Base-by-base conservation (phyloP, 352 stramenopile genomes). In the Phytopythium litorale region DNA sequence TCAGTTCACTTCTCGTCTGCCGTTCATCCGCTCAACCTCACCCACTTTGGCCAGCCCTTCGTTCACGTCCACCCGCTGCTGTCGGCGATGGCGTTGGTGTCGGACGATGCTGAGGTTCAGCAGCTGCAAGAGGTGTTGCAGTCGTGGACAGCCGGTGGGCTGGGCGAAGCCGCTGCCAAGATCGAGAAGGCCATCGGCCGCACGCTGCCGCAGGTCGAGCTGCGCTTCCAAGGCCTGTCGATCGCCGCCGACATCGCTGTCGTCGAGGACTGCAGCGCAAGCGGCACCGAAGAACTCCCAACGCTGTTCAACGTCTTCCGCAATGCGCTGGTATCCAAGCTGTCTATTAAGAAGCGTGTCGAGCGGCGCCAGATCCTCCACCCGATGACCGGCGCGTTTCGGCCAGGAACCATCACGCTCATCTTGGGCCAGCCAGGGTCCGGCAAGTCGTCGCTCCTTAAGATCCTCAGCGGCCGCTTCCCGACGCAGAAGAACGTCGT, bases 301-400 rank as follows among this genome's bases (percentile, higher is more conserved):
- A 82, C 73, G 19, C 56, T 82, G 25, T 33, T 52, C 21, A 79
- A 78, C 52, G 68, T 46, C 40, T 15, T 46, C 1, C 40, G 40
- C 40, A 18, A 19, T 9, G 40, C 40, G 15, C 40, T 46, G 15
- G 16, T 21, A 1, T n/a, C 40, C 40, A 46, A 46, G 40, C 15
- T 46, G 13, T 46, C 62, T 42, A 21, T 49, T 48, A 80, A 67
- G 55, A 70, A 72, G 51, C 56, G 68, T 45, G 67, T 68, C 56
- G 60, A 74, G 49, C 66, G 64, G 46, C 75, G 73, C 35, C 64
- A 69, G 60, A 81, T 75, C 45, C 54, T 78, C 46, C 58, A 65
- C 40, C 64, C 67, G 40, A 58, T 73, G 30, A 68, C 54, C 25
- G 61, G 64, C 28, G 48, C 60, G 43, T 75, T 75, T n/a, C 46